Base-by-base conservation (phyloP, 23 red algal genomes). In the Gracilaria caudata region DNA sequence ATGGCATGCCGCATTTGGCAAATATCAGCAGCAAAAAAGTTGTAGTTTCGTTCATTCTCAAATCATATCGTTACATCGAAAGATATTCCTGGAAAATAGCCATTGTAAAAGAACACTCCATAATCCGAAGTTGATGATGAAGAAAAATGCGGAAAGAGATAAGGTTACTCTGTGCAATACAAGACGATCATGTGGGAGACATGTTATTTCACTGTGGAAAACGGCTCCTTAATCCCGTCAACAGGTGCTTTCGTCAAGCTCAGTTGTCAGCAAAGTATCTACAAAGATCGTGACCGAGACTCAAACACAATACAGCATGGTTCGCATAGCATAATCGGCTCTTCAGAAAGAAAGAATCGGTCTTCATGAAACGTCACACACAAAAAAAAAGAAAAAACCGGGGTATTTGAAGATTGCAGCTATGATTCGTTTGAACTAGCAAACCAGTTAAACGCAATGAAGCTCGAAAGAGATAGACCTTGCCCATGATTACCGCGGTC, bases 341-440 rank as follows among this genome's bases (percentile, higher is more conserved):
- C 28, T 36, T 66, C 61, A 33, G 11, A 37, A 66, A 3, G 61
- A 66, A 19, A 30, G 61, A 66, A 66, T 66, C 61, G 29, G 32
- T 66, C 61, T 33, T 66, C 32, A 66, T 17, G 12, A 66, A 66
- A 36, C 32, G 61, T 66, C 61, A 66, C 61, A 66, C 29, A 65
- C 57, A 66, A 64, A 68, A 35, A 82, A 82, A 82, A 83, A 84
- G 56, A 65, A 84, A 84, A 84, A 44, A 68, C 41, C 33, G 12
- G 47, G 41, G 36, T 58, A n/a, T 7, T 63, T 21, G 11, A 61
- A 60, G 77, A 24, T 80, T 60, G 77, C 77, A 39, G 51, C 44
- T 89, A 89, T 89, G 85, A 89, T 37, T 89, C 85, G 44, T 91
- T 75, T 11, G 87, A 91, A 40, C 77, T 77, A 7, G 77, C 87